These are phyloP conservation scores for Trichoderma semiorbis DNA, from an alignment of 2,329 filamentous ascomycete genomes.

Conservation along the genomic window DNA sequence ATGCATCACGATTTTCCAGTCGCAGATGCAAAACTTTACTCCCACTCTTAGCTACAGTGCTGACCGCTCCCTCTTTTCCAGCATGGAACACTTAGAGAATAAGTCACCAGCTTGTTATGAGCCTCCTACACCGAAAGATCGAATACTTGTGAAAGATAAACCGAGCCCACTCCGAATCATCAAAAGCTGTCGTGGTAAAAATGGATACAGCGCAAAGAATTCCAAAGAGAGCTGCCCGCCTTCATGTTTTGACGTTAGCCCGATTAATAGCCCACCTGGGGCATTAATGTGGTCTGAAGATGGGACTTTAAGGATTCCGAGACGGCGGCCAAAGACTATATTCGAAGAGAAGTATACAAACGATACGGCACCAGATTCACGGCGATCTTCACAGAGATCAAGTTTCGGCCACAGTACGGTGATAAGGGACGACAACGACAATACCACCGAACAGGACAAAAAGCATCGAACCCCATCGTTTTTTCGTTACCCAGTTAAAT, in stretches of 20 bases:
- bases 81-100: constrained; percentile 36
- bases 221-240: background rate
- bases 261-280: background rate
- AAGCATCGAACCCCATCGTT: background rate
- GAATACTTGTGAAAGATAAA: constrained; percentile 25
- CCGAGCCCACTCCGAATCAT: constrained; percentile 50
- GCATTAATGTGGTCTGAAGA: background rate
- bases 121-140: constrained; percentile 28
- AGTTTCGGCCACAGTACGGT: background rate
- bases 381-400: background rate
- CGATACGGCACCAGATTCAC: background rate
- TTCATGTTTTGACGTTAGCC: background rate
- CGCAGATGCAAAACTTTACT: background rate
- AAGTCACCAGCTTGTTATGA: constrained; percentile 31
- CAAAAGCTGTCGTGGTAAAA: constrained; percentile 1
- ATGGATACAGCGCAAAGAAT: background rate
- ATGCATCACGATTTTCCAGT: background rate
- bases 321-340: background rate
- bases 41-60: background rate
- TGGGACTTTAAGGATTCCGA: constrained; percentile 1
- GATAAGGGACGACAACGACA: background rate
- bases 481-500: background rate
- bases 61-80: background rate
- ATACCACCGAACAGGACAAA: background rate
- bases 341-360: background rate